Conservation (phyloP, 2,329 filamentous ascomycete species). For the Aschersonia sp. region DNA sequence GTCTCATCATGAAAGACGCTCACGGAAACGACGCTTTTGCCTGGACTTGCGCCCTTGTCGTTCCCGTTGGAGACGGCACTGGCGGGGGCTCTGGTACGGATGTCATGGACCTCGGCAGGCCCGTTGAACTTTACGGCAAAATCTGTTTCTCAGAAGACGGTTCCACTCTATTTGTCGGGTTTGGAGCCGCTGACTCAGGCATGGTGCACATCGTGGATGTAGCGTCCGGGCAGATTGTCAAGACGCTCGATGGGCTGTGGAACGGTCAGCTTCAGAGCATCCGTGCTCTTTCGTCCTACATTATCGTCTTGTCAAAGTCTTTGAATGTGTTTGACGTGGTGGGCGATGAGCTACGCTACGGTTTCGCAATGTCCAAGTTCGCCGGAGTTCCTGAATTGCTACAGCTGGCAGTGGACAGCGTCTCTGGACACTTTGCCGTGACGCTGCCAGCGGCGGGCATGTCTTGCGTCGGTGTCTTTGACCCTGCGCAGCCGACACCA, state of each 20-base stretch:
- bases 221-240: constrained; percentile 48
- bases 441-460: constrained; percentile 31
- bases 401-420: constrained; percentile 57
- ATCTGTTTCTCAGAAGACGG: constrained; percentile 74
- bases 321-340: constrained; percentile 78
- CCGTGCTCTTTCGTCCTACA: constrained; percentile 54
- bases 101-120: constrained; percentile 6
- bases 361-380: constrained; percentile 37
- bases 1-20: constrained; percentile 45
- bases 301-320: constrained; percentile 61
- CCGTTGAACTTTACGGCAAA: constrained; percentile 38
- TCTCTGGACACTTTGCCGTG: constrained; percentile 51
- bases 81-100: constrained; percentile 23
- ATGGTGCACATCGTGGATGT: constrained; percentile 66
- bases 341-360: constrained; percentile 56
- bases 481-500: constrained; percentile 41
- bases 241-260: constrained; percentile 54
- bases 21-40: constrained; percentile 46
- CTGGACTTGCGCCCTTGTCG: constrained; percentile 56
- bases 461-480: constrained; percentile 52
- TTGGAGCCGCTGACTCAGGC: constrained; percentile 37
- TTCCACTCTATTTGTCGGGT: constrained; percentile 62
- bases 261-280: constrained; percentile 51
- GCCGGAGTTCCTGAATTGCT: constrained; percentile 29
- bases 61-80: constrained; percentile 36